Base-by-base conservation (phyloP, 164 flowering plant genomes). In the Nelumbo lutea region DNA sequence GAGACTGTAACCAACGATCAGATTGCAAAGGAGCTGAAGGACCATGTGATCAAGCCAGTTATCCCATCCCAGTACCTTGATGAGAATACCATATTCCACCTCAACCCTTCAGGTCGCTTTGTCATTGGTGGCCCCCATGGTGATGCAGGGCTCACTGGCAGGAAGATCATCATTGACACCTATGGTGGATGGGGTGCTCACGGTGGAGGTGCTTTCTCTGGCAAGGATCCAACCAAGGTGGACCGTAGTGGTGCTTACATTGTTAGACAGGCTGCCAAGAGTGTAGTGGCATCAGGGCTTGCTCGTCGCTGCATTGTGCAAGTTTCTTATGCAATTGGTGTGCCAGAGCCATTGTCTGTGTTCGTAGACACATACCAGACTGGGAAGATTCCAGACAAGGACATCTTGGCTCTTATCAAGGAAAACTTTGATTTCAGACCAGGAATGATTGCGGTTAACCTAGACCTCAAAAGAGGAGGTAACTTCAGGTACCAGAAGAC, bases 121-220 rank as follows among this genome's bases (percentile, higher is more conserved):
- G 91, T 87, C 47, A 87, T 87, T 47, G 88, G 90, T 44, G 92
- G 90, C 3, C 92, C 92, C 2, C 90, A 84, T 56, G 91, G 89
- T 8, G 91, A 87, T 78, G 91, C 91, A 1, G 91, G 89, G 7
- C 88, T 86, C 50, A 87, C 89, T 14, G 89, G 91, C 47, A 68
- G 89, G 62, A 87, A 87, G 76, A 87, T 87, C 65, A 87, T 87
- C 52, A 84, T 85, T 59, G 89, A 85, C 70, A 85, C 88, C 13
- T 84, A 82, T 46, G 88, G 88, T 73, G 88, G 88, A 6, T 82
- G 90, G 88, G 86, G 88, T 59, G 90, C 87, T 59, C 90, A 83
- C n/a, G 90, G 90, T 62, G 87, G 86, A 27, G 87, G 90, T 75
- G 90, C 90, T 10, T 84, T 86, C 83, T 86, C 90, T 1, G 90